Base-by-base conservation (phyloP, 1,284 basidiomycete species). In the Moesziomyces globuligerus region DNA sequence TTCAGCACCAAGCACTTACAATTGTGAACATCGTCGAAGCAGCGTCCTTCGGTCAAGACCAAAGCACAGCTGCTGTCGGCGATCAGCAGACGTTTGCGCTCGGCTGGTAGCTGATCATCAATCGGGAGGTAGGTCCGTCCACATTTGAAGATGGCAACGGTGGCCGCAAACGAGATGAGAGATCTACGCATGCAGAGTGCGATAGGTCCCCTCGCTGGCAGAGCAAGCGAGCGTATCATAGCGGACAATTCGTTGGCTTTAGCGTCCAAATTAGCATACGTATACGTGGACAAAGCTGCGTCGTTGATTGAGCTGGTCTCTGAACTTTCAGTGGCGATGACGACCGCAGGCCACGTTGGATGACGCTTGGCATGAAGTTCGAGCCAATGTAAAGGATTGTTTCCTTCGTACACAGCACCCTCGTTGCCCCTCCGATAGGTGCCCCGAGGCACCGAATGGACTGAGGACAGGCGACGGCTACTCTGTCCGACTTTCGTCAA, bases 41-140 rank as follows among this genome's bases (percentile, higher is more conserved):
- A 54, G 25, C 3, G 11, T 26, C 43, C 52, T 28, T 52, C 43
- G 15, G 43, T 50, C 1, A 60, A 25, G 7, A 60, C 38, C 73
- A 86, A 84, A 28, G 79, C 83, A 10, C 86, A 85, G 37, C 75
- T 75, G 5, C 86, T 85, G 73, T 87, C 85, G 56, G 77, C 72
- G 7, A 83, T 85, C 48, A 87, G 87, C 64, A 85, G 87, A 21
- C 78, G 67, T 62, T 86, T 87, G 38, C 87, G 78, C 67, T 87
- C 86, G 7, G 67, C 41, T 20, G 87, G 87, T 26, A 87, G 79
- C 58, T 87, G 86, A 3, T 86, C 85, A 62, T 87, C 87, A 53
- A 87, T 87, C 85, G 87, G 44, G 45, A 87, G 86, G 24, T 87
- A 87, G 49, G 86, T 87, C 36, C 84, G 86, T 36, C 87, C 87